A percentile compares a stretch with the other conserved stretches of the same genome.
phyloP scores from a whole-genome alignment of 352 stramenopile genomes.

The Plasmopara viticola region DNA sequence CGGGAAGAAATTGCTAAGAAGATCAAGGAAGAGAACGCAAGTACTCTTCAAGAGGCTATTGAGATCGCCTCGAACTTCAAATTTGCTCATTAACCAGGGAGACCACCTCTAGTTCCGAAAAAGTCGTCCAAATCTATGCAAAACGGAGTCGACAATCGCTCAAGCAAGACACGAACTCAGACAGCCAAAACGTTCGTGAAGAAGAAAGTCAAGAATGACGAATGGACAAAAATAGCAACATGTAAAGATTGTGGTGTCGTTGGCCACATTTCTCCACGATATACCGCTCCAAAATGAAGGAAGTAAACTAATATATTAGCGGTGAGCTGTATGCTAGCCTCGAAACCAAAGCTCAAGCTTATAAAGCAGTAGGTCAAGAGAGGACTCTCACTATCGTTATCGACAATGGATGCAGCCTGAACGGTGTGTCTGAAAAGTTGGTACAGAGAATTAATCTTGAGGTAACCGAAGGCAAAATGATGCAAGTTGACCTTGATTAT shows the following conservation, averaged over 20 bases:
- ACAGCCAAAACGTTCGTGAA: background rate
- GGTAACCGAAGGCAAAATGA: conserved; percentile 2
- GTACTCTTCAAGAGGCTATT: no score
- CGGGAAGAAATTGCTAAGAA: background rate
- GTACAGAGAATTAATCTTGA: background rate
- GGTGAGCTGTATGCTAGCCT: background rate
- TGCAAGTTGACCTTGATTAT: conserved; percentile 1
- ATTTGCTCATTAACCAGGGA: background rate
- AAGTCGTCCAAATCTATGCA: background rate
- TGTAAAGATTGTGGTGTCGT: background rate
- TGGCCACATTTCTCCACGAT: background rate
- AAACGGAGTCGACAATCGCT: background rate
- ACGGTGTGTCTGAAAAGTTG: background rate
- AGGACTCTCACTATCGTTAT: background rate
- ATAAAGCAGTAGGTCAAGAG: background rate
- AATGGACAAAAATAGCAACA: background rate
- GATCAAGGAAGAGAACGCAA: background rate
- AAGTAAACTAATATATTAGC: background rate
- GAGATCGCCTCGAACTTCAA: no score
- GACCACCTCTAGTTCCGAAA: background rate
- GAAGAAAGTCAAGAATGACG: background rate
- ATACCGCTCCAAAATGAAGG: background rate
- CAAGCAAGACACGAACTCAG: background rate
- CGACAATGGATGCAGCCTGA: background rate
- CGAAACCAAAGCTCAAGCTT: background rate